Conservation (phyloP, 108 stramenopile species). For the Hondaea fermentalgiana region DNA sequence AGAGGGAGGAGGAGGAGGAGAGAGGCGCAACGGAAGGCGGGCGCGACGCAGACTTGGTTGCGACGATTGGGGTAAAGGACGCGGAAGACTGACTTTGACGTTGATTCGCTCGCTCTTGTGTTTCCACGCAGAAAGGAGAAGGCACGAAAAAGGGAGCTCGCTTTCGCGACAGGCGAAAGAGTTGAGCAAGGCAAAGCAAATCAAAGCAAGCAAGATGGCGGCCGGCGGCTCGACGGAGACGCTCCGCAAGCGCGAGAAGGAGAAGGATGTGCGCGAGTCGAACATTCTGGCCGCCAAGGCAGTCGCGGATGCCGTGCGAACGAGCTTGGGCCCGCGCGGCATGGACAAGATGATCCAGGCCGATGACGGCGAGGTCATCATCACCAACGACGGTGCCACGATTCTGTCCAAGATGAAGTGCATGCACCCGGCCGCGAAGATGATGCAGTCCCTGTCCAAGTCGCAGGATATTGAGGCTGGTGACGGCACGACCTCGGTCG, state of each 20-base stretch:
- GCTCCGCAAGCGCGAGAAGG: conserved; percentile 50
- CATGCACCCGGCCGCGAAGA: conserved; percentile 95
- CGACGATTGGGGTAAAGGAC: too few relatives aligned
- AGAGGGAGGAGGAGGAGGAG: too few relatives aligned
- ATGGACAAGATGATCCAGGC: conserved; percentile 96
- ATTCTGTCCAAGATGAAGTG: conserved; percentile 92
- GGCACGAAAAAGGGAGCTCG: too few relatives aligned
- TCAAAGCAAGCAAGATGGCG: not conserved
- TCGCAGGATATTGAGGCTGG: conserved; percentile 99
- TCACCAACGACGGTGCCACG: conserved; percentile 98
- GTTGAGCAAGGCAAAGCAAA: too few relatives aligned
- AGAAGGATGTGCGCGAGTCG: conserved; percentile 86
- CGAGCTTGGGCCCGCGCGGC: conserved; percentile 90
- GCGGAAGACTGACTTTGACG: too few relatives aligned
- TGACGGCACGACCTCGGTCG: conserved; percentile 55
- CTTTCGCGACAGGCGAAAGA: too few relatives aligned
- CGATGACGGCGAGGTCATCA: conserved; percentile 58
- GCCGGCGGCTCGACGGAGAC: conserved; percentile 16
- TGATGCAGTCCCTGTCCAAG: conserved; percentile 91
- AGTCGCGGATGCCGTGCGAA: conserved; percentile 90
- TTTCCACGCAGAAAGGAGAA: too few relatives aligned
- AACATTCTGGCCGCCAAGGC: conserved; percentile 98
- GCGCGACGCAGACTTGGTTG: too few relatives aligned
- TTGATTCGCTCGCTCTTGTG: too few relatives aligned
- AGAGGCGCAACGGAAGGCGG: too few relatives aligned